Evolutionary conservation across 2,329 filamentous ascomycete genomes (phyloP), one percentile per base, ranked within the genome.

Genomic region (Talaromyces piceae): DNA sequence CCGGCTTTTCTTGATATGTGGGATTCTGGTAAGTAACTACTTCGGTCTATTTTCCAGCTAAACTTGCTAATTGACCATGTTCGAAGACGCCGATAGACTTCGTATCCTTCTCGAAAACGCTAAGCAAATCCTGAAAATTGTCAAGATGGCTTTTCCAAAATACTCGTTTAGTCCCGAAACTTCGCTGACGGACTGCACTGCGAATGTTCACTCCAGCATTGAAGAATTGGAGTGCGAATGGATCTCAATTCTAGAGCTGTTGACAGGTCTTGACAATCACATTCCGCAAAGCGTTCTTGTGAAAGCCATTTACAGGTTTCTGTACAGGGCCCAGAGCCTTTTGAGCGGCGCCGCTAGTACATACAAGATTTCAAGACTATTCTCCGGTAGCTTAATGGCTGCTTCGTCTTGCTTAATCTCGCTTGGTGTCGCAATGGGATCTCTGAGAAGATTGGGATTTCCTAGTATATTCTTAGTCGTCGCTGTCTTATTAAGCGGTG

Each of bases 291-390:
- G 55, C 11, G 44, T 47, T 37, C 53, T 61, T 9, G 64, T 65
- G 43, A 51, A 57, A 22, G 59, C 61, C 46, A 47, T 66, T 45
- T 37, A 65, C 8, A 53, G 76, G 67, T 94, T 93, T 76, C 78
- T 89, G 47, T 78, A 75, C 47, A 73, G 76, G 51, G 86, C 89
- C 1, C 93, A 97, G 66, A 76, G 80, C 20, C 71, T 89, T 13
- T 87, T 98, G 79, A 94, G 88, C 60, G 85, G 83, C 61, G 89
- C 93, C 65, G 91, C 93, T 4, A 96, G 90, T 67, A 94, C 95
- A 64, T 98, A 98, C 66, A 79, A 95, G 63, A 75, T 94, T 56
- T 63, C 76, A 1, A 81, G 61, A 54, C 62, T 70, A 56, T 54
- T 56, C 56, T 11, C 66, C 54, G 63, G 70, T 41, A 58, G 66